Evolutionary conservation across 208 protist species (phyloP).

Genomic region (Porcisia deanei): DNA sequence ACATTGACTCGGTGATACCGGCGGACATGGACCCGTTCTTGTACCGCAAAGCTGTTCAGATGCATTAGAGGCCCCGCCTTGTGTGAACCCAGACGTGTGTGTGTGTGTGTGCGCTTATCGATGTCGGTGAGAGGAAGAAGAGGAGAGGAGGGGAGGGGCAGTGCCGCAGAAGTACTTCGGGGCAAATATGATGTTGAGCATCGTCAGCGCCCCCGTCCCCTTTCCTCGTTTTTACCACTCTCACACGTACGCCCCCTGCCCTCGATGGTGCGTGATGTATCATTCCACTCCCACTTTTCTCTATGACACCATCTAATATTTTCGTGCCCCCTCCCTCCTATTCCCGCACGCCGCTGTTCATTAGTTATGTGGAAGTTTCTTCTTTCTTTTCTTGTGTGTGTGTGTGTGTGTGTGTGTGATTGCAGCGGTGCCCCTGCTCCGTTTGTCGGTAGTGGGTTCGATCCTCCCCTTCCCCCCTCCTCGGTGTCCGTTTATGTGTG

Average conservation of each 20-base stretch:
- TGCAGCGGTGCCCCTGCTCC: background rate
- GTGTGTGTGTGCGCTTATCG: background rate
- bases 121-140: background rate
- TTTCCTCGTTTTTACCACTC: constrained; percentile 7
- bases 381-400: background rate
- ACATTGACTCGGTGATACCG: constrained; percentile 71
- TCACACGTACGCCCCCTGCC: background rate
- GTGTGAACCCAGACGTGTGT: background rate
- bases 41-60: constrained; percentile 50
- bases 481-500: no score
- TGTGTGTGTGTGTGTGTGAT: constrained; percentile 3
- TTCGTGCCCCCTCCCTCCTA: background rate
- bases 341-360: no score
- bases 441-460: background rate
- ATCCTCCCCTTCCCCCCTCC: background rate
- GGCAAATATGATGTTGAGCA: background rate
- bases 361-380: background rate
- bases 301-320: background rate
- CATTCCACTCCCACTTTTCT: background rate
- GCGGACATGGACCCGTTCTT: constrained; percentile 53
- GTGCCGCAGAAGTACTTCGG: no score
- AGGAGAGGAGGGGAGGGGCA: no score
- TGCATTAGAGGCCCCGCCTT: constrained; percentile 13
- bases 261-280: background rate
- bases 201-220: background rate